Evolutionary conservation across 176 grass and related monocot species (phyloP).

Genomic region (Typha latifolia): DNA sequence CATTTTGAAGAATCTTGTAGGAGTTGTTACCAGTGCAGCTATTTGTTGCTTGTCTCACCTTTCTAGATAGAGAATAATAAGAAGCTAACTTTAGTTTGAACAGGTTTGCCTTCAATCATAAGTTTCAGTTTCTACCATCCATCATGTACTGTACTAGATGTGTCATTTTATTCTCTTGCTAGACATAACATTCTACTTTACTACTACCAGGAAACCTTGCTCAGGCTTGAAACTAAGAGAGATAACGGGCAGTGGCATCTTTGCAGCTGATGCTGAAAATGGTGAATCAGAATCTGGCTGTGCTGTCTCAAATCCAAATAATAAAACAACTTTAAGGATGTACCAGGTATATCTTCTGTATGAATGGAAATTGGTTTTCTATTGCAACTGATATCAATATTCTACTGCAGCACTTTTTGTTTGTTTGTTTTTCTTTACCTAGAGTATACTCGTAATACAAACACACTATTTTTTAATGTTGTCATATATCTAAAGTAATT

Average conservation of each 20-base stretch:
- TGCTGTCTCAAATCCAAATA: conserved; percentile 33
- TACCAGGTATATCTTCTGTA: conserved; percentile 56
- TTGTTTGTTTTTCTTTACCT: background rate
- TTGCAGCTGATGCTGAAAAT: conserved; percentile 38
- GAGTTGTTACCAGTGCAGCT: too few species aligned
- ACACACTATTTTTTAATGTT: background rate
- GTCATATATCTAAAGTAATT: background rate
- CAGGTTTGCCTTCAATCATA: background rate
- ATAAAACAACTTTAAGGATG: conserved; percentile 64
- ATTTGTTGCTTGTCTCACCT: background rate
- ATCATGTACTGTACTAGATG: background rate
- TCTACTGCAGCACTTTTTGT: conserved; percentile 6
- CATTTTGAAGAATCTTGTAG: too few species aligned
- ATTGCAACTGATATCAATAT: background rate
- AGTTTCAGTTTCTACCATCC: background rate
- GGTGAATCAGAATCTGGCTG: conserved; percentile 33
- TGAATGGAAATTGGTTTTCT: background rate
- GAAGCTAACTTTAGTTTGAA: background rate
- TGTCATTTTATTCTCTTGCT: conserved; percentile 1
- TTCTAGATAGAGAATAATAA: background rate
- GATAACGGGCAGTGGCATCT: conserved; percentile 87
- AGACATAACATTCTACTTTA: conserved; percentile 19
- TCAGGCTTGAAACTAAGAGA: conserved; percentile 71
- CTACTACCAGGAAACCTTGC: conserved; percentile 59
- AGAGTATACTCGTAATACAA: background rate